Evolutionary conservation across 441 rosid species (phyloP).

Genomic region (Populus hybrid): DNA sequence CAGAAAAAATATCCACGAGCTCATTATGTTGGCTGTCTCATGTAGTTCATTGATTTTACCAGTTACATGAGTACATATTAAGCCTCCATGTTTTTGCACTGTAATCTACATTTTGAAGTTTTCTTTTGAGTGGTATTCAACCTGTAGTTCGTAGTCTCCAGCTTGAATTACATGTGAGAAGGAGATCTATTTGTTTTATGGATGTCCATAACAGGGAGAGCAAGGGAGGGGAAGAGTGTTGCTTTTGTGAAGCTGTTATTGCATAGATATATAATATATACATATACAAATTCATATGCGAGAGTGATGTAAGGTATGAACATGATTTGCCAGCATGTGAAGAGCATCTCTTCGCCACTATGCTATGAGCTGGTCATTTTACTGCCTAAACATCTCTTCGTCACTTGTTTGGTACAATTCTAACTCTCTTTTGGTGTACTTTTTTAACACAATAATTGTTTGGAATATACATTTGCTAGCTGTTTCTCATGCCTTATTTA

Average conservation of each 20-base stretch:
- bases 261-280: not conserved
- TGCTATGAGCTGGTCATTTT: not conserved
- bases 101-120: not conserved
- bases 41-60: constrained; percentile 40
- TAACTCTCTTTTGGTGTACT: not conserved
- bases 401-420: not conserved
- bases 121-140: constrained; percentile 9
- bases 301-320: not conserved
- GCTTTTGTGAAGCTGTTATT: not conserved
- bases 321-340: not conserved
- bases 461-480: not conserved
- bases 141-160: not conserved
- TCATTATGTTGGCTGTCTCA: constrained; percentile 74
- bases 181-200: not conserved
- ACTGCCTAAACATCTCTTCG: not conserved
- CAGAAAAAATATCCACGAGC: constrained; percentile 64
- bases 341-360: too few relatives aligned
- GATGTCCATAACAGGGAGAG: not conserved
- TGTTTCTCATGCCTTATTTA: not conserved
- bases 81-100: constrained; percentile 6
- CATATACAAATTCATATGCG: not conserved
- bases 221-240: not conserved
- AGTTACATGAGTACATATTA: constrained; percentile 7
- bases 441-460: not conserved
- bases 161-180: not conserved